Evolutionary conservation across 176 grass and related monocot genomes (phyloP).

Genomic region (maize (Zea mays)): DNA sequence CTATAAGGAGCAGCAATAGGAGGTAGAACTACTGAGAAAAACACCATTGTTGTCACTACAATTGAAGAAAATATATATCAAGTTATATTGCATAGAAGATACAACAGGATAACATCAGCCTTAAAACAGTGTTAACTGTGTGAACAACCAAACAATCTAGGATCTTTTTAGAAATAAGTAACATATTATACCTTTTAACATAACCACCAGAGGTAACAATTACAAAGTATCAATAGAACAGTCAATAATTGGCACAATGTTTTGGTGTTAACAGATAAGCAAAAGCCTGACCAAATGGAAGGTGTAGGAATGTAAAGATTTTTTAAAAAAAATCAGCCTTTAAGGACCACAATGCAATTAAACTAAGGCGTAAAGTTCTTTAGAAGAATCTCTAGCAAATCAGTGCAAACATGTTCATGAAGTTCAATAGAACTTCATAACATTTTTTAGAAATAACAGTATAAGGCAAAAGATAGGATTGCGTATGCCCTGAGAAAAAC

Average conservation of each 20-base stretch:
- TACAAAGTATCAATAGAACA: background rate
- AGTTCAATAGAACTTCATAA: background rate
- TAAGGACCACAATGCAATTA: background rate
- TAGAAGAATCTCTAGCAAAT: background rate
- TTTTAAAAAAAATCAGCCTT: background rate
- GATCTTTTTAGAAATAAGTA: background rate
- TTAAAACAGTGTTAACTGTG: background rate
- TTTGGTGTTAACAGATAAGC: background rate
- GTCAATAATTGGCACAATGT: background rate
- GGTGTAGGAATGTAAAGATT: background rate
- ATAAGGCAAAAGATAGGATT: conserved; percentile 1
- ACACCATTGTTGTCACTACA: background rate
- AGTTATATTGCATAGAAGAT: background rate
- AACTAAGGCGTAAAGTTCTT: background rate
- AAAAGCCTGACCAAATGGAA: background rate
- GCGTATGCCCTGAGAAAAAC: background rate
- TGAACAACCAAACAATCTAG: conserved; percentile 2
- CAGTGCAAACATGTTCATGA: background rate
- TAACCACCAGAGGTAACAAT: background rate
- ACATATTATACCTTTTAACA: conserved; percentile 21
- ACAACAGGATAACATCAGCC: background rate
- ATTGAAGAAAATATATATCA: background rate
- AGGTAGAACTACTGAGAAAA: background rate
- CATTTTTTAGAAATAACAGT: background rate
- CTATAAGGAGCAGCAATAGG: background rate